Evolutionary conservation across 352 stramenopile genomes (phyloP), one percentile per base, ranked within the genome.

Genomic region (Globisporangium megalacanthum): DNA sequence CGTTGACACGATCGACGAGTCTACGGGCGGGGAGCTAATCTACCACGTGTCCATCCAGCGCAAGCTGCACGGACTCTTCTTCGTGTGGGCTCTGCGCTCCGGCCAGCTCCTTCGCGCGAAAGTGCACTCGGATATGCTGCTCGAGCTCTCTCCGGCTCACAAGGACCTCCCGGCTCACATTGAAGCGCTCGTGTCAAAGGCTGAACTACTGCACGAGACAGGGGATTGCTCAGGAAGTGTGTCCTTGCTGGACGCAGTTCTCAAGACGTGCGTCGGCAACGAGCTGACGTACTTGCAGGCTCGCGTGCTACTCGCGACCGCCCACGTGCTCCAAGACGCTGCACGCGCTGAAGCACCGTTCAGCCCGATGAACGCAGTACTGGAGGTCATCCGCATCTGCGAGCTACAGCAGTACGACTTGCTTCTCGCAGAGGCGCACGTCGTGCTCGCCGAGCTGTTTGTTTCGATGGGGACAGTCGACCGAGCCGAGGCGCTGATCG

Each of bases 391-490:
- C n/a, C 64, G 76, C 25, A 63, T 89, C 19, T 89, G 76, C 42
- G 58, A 57, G 49, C 58, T 49, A 0, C 70, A 88, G 22, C 66
- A 79, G 13, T 92, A 79, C 15, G 78, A 87, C 52, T 56, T 89
- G 6, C 57, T 92, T 19, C 45, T 88, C 7, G 70, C 70, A 6
- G 75, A 88, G 56, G 68, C 76, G 17, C 76, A 92, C 59, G 48
- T 89, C 33, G 59, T 78, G 7, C 75, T 92, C 48, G 75, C 75
- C 13, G 78, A 92, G 41, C 69, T 88, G 6, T 77, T 83, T 14
- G 59, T 90, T 2, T 58, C 69, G 6, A 88, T 89, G 73, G 79
- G 77, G 6, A 81, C 77, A 22, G 33, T 68, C 15, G 59, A 69
- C 31, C 68, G 83, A 35, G 77, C 82, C 0, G 54, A 77, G 8